Conservation (phyloP, 2,329 filamentous ascomycete genomes). For the Monilinia fructigena region DNA sequence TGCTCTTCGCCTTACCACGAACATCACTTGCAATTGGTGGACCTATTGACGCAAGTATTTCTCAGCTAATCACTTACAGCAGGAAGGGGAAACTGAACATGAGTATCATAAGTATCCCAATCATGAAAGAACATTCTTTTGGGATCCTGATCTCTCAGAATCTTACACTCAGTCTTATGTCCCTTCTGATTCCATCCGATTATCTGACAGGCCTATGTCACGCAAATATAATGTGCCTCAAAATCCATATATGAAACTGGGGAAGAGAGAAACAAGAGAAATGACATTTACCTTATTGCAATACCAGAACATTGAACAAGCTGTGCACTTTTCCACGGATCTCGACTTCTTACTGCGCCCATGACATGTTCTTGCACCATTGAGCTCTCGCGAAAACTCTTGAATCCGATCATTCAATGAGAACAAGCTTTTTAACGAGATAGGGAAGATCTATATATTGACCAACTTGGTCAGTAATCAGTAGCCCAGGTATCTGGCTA, state of each 20-base stretch:
- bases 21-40: too few species aligned
- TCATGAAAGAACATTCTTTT: conserved; percentile 34
- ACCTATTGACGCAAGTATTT: background rate
- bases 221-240: conserved; percentile 22
- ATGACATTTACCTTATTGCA: conserved; percentile 32
- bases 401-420: conserved; percentile 30
- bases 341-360: conserved; percentile 29
- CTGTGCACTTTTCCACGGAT: conserved; percentile 29
- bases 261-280: background rate
- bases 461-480: background rate
- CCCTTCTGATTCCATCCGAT: conserved; percentile 37
- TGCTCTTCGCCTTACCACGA: too few species aligned
- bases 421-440: conserved; percentile 28
- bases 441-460: conserved; percentile 28
- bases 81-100: conserved; percentile 32
- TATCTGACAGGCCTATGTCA: conserved; percentile 32
- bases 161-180: conserved; percentile 37
- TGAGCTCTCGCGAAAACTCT: conserved; percentile 29
- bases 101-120: conserved; percentile 34
- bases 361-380: conserved; percentile 32
- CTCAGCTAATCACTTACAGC: background rate
- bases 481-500: background rate
- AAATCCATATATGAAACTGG: background rate
- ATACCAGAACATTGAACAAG: conserved; percentile 37
- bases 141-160: conserved; percentile 38